Evolutionary conservation across 2,329 filamentous ascomycete species (phyloP), one percentile per base, ranked within the genome.

Genomic region (Penicillium crustosum): DNA sequence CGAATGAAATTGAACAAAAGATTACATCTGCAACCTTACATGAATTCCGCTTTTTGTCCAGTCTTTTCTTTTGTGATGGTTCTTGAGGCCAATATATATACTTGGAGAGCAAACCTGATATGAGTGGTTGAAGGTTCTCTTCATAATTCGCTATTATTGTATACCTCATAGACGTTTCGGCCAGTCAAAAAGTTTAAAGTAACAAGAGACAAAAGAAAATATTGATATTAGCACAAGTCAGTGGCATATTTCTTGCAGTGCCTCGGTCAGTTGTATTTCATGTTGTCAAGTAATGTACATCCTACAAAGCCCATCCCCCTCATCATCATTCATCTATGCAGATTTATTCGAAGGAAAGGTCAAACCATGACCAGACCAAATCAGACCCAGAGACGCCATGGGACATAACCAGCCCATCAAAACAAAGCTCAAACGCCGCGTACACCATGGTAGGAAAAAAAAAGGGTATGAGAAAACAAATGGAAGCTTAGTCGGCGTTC

Each of bases 321-420:
- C 41, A 44, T 66, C 65, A 61, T 65, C 65, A 66, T 64, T 67
- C 65, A 66, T 66, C 65, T 67, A 67, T 67, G 65, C 65, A 66
- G 65, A 60, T 61, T 58, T 56, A 57, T 64, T 55, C 49, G 51
- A 41, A 47, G 45, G 51, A 38, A 43, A 38, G 53, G 41, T 44
- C 55, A 58, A 43, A 49, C 36, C 38, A 53, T 48, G 53, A 55
- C 45, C 54, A 59, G 55, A 54, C 55, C 58, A 53, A 29, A 61
- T 59, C 58, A 61, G 38, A 61, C 54, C 61, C 59, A 53, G 29
- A 63, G 53, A 65, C 63, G 65, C 63, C 63, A 38, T 63, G 48
- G 63, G 31, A 62, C 56, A 60, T 50, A 43, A 49, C 27, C 55
- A 53, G n/a, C 50, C 50, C 50, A 45, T 33, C 23, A 53, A 58